phyloP scores from a whole-genome alignment of 1,284 basidiomycete species.

The Gymnopus androsaceus region DNA sequence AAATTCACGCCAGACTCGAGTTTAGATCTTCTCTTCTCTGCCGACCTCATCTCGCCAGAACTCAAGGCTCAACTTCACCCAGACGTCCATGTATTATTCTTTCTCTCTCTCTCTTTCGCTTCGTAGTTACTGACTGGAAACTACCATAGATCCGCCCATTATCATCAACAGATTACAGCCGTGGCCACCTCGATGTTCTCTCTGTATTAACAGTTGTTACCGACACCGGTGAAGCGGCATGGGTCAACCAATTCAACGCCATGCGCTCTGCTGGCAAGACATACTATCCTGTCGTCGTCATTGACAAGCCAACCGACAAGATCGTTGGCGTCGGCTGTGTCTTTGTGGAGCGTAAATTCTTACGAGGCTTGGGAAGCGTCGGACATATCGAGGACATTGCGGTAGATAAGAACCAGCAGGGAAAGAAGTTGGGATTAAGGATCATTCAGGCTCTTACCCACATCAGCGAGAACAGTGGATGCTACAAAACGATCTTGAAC shows the following conservation, averaged over 20 bases:
- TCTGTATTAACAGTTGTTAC: slow-evolving; percentile 78
- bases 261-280: slow-evolving; percentile 57
- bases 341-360: slow-evolving; percentile 92
- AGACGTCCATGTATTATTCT: slow-evolving; percentile 52
- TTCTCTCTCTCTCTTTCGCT: background rate
- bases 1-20: slow-evolving; percentile 65
- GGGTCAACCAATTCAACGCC: slow-evolving; percentile 67
- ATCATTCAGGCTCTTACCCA: slow-evolving; percentile 85
- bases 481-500: slow-evolving; percentile 97
- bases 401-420: slow-evolving; percentile 85
- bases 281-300: slow-evolving; percentile 87
- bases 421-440: slow-evolving; percentile 85
- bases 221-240: slow-evolving; percentile 74
- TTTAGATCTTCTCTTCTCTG: slow-evolving; percentile 67
- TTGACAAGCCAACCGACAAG: slow-evolving; percentile 72
- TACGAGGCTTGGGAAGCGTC: slow-evolving; percentile 76
- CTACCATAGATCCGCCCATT: slow-evolving; percentile 80
- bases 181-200: slow-evolving; percentile 85
- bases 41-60: slow-evolving; percentile 69
- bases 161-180: slow-evolving; percentile 80
- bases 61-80: slow-evolving; percentile 58
- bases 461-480: slow-evolving; percentile 75
- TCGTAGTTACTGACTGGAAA: too few relatives aligned
- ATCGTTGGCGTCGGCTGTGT: slow-evolving; percentile 87
- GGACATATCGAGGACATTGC: slow-evolving; percentile 99